Conservation (phyloP, 129 eudicot species). For the Kitagawia praeruptora region DNA sequence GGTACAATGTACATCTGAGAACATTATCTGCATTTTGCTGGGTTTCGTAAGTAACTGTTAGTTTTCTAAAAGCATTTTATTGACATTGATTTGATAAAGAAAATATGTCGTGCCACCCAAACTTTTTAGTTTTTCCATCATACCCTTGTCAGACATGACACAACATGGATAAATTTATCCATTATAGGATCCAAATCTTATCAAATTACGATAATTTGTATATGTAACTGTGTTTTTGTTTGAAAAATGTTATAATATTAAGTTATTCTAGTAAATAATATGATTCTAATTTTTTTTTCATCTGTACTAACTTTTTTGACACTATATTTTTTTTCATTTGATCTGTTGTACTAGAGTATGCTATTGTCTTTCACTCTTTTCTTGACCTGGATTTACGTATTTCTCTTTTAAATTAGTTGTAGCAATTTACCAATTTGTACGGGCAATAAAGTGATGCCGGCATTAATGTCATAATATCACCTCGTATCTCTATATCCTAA, state of each 20-base stretch:
- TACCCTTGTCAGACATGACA: not conserved
- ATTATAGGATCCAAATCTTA: too few species aligned
- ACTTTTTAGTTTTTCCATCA: not conserved
- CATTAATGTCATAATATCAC: not conserved
- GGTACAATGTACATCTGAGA: conserved; percentile 26
- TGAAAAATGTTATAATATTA: too few species aligned
- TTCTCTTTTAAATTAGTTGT: not conserved
- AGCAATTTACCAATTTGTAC: not conserved
- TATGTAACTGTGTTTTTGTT: too few species aligned
- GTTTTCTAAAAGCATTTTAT: not conserved
- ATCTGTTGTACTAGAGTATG: not conserved
- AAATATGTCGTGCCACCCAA: not conserved
- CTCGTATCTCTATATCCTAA: not conserved
- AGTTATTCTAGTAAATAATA: too few species aligned
- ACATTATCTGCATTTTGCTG: not conserved
- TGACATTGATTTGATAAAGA: not conserved
- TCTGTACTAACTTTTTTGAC: too few species aligned
- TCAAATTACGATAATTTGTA: too few species aligned
- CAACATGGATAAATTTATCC: too few species aligned
- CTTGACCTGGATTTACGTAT: not conserved
- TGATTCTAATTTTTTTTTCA: too few species aligned
- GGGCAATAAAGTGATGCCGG: not conserved
- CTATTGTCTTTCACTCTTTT: not conserved
- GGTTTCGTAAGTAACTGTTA: not conserved
- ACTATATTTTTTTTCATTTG: not conserved